These are phyloP conservation scores for Dysphania ambrosioides DNA, from an alignment of 148 eudicot genomes.

Conservation along the genomic window DNA sequence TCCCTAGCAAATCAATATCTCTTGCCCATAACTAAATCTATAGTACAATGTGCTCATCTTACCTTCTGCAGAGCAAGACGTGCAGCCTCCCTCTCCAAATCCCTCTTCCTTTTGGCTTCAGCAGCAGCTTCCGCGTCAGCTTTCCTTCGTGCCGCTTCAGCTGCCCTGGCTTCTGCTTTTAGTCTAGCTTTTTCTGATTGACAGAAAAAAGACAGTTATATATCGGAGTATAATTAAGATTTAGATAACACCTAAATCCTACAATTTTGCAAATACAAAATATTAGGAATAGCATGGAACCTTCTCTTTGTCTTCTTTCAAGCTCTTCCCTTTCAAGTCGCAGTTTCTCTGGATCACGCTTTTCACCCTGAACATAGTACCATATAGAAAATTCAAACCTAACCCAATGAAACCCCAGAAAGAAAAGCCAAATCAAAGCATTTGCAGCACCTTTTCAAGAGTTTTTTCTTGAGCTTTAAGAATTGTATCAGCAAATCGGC, in stretches of 20 bases:
- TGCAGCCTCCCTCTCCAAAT: slow-evolving; percentile 91
- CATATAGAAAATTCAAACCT: slow-evolving; percentile 14
- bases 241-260: neutral
- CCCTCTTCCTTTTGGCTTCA: slow-evolving; percentile 83
- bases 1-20: too few species aligned
- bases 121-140: slow-evolving; percentile 83
- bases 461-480: slow-evolving; percentile 87
- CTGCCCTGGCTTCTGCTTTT: slow-evolving; percentile 94
- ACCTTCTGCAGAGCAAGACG: slow-evolving; percentile 89
- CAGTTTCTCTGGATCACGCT: slow-evolving; percentile 65
- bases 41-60: slow-evolving; percentile 20
- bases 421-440: neutral
- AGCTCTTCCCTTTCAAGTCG: slow-evolving; percentile 82
- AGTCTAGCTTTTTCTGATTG: slow-evolving; percentile 77
- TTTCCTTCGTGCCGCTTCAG: slow-evolving; percentile 80
- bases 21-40: neutral
- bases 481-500: slow-evolving; percentile 92
- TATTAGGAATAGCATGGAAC: too few species aligned
- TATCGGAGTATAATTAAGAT: slow-evolving; percentile 9
- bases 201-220: slow-evolving; percentile 8
- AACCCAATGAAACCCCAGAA: slow-evolving; percentile 7
- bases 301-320: slow-evolving; percentile 79
- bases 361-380: slow-evolving; percentile 58
- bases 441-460: slow-evolving; percentile 50
- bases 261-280: too few species aligned